These are phyloP conservation scores for Fusarium chlamydosporum DNA, from an alignment of 2,329 filamentous ascomycete species.

Conservation along the genomic window DNA sequence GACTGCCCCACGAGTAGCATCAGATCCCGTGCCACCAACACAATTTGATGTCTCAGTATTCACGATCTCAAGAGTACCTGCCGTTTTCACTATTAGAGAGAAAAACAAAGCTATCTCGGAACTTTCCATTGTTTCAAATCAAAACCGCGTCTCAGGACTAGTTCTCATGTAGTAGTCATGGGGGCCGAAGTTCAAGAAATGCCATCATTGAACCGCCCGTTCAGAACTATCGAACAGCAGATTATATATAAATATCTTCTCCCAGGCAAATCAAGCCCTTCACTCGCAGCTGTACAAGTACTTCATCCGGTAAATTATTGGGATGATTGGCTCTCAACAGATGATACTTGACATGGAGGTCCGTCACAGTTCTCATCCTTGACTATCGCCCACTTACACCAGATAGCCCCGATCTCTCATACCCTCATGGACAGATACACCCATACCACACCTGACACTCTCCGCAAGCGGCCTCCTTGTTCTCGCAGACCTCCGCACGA, in stretches of 20 bases:
- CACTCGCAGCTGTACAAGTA: too few species aligned
- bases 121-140: constrained; percentile 7
- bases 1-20: constrained; percentile 17
- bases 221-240: not conserved
- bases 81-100: rapidly evolving
- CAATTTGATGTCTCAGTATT: constrained; percentile 18
- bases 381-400: constrained; percentile 15
- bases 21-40: constrained; percentile 37
- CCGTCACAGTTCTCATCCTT: not conserved
- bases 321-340: not conserved
- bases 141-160: constrained; percentile 2
- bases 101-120: not conserved
- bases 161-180: constrained; percentile 32
- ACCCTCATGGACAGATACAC: constrained; percentile 61
- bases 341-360: constrained; percentile 27
- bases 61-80: not conserved
- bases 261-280: not conserved
- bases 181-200: not conserved
- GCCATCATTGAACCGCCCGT: not conserved
- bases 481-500: constrained; percentile 70
- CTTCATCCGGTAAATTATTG: not conserved
- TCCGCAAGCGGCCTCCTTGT: constrained; percentile 69
- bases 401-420: constrained; percentile 51
- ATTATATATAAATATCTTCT: not conserved
- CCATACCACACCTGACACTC: constrained; percentile 62